A percentile compares a stretch with the other conserved stretches of the same genome.
Conservation (phyloP, 2,329 filamentous ascomycete species). For the Davidsoniella virescens region DNA sequence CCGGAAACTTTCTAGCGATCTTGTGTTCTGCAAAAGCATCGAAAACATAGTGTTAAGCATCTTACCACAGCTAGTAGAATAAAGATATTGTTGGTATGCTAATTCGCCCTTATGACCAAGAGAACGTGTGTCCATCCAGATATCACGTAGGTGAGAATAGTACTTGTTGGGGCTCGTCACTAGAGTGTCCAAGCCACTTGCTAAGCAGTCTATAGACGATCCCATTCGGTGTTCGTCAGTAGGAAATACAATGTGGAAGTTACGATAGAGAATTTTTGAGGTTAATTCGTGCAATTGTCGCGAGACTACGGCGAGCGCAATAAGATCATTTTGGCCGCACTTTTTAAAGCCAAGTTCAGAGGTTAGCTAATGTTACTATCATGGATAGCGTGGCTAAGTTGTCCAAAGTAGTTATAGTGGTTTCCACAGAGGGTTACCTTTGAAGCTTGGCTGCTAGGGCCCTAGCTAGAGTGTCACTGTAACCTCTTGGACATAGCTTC, state of each 20-base stretch:
- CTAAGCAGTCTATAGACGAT: slow-evolving; percentile 13
- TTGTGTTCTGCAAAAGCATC: slow-evolving; percentile 38
- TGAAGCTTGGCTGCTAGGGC: too few relatives aligned
- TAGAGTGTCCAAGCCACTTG: neutral
- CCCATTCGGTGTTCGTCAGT: slow-evolving; percentile 32
- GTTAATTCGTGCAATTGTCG: slow-evolving; percentile 41
- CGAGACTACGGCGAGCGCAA: slow-evolving; percentile 42
- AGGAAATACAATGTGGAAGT: slow-evolving; percentile 44
- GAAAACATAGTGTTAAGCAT: slow-evolving; percentile 46
- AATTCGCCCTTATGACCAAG: slow-evolving; percentile 32
- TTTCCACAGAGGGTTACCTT: too few relatives aligned
- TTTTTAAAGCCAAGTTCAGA: slow-evolving; percentile 16
- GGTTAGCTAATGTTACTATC: neutral
- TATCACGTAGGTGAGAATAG: neutral
- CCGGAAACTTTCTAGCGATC: slow-evolving; percentile 39
- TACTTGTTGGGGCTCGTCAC: neutral
- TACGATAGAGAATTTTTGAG: slow-evolving; percentile 41
- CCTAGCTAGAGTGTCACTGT: too few relatives aligned
- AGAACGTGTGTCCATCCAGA: neutral
- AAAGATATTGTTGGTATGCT: slow-evolving; percentile 37
- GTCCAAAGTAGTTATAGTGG: neutral
- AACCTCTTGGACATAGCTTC: too few relatives aligned
- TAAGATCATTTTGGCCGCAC: slow-evolving; percentile 36
- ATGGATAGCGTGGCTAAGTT: neutral
- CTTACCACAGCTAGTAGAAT: slow-evolving; percentile 41